These are phyloP conservation scores for Luvunga scandens DNA, from an alignment of 345 rosid species.

Conservation along the genomic window DNA sequence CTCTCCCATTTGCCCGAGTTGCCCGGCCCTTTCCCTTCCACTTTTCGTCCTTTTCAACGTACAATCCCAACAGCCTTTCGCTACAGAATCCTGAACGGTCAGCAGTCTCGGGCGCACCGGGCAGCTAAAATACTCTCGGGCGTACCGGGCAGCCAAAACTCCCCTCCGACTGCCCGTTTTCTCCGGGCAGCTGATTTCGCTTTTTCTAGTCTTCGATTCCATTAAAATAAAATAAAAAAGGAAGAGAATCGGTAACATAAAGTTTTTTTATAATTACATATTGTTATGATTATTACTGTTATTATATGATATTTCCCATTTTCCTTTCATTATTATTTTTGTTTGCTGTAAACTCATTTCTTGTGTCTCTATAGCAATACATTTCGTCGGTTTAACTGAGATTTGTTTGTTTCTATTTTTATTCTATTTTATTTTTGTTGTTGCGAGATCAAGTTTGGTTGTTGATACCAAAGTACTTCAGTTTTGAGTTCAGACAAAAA, in stretches of 20 bases:
- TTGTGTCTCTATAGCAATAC: neutral
- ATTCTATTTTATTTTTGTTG: neutral
- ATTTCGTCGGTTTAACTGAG: constrained; percentile 6
- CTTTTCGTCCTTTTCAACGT: neutral
- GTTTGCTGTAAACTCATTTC: constrained; percentile 12
- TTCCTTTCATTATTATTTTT: neutral
- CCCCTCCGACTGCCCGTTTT: constrained; percentile 8
- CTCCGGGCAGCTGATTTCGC: constrained; percentile 23
- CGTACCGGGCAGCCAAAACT: constrained; percentile 2
- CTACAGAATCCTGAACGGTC: neutral
- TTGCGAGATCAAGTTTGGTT: neutral
- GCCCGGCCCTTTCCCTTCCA: constrained; percentile 3
- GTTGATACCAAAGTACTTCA: neutral
- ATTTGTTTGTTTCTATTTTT: constrained; percentile 13
- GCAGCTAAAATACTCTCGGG: neutral
- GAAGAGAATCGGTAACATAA: constrained; percentile 5
- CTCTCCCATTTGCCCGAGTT: constrained; percentile 21
- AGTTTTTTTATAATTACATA: neutral
- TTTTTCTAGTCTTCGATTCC: constrained; percentile 28
- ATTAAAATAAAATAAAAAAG: constrained; percentile 2
- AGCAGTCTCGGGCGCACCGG: neutral
- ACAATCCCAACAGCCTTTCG: neutral
- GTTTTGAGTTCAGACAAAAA: constrained; percentile 11
- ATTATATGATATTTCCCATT: neutral
- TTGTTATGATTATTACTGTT: neutral